Conservation (phyloP, 257 asterid species). For the Parsonsia alboflavescens region DNA sequence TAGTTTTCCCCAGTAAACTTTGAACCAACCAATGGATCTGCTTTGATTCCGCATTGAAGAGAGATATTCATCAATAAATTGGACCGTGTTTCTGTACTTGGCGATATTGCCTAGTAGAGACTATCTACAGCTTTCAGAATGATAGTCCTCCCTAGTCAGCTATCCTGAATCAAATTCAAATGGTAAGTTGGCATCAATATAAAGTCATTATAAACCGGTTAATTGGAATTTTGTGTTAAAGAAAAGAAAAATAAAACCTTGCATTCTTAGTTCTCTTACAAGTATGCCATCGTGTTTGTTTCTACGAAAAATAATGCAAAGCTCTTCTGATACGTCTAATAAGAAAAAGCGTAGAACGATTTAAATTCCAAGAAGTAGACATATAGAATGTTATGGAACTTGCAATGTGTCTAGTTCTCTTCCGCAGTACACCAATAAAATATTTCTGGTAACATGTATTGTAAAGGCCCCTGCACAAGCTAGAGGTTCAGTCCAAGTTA, state of each 20-base stretch:
- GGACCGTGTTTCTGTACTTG: not conserved
- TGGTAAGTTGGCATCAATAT: not conserved
- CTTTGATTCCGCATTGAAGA: not conserved
- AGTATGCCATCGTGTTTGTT: not conserved
- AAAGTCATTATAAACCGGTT: no score
- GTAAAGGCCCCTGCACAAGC: not conserved
- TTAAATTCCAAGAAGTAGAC: not conserved
- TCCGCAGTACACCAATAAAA: no score
- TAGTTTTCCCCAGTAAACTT: not conserved
- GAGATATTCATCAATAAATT: not conserved
- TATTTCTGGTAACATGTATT: no score
- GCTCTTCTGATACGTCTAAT: not conserved
- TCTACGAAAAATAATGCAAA: no score
- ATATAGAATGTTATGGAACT: not conserved
- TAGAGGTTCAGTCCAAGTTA: not conserved
- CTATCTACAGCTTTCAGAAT: not conserved
- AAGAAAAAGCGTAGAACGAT: not conserved
- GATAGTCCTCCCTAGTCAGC: not conserved
- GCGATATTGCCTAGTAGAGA: not conserved
- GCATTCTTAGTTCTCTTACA: no score
- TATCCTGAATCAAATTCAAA: conserved; percentile 3
- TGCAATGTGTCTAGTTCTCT: not conserved
- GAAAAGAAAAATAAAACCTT: no score
- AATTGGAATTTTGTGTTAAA: not conserved
- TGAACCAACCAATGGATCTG: conserved; percentile 7